Conservation (phyloP, 169 alveolate genomes). For the Plasmodium knowlesi region DNA sequence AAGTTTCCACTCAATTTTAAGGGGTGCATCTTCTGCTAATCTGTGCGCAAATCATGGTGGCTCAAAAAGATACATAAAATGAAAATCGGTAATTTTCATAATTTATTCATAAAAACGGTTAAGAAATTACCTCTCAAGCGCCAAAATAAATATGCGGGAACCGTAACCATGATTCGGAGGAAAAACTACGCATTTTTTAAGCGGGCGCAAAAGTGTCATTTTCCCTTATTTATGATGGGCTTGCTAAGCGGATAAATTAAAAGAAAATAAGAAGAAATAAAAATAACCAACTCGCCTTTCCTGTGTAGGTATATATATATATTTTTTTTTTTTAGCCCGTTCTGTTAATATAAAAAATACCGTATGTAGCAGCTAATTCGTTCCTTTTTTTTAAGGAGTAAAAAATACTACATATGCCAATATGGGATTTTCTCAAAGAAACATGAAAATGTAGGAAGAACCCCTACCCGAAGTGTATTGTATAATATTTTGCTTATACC, state of each 20-base stretch:
- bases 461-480: neutral
- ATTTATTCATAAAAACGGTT: neutral
- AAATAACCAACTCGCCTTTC: neutral
- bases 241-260: neutral
- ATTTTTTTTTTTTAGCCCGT: neutral
- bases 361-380: neutral
- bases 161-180: neutral
- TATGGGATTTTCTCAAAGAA: neutral
- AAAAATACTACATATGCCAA: neutral
- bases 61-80: neutral
- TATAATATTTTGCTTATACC: neutral
- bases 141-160: neutral
- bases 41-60: neutral
- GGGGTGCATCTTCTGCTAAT: neutral
- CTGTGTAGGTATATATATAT: neutral
- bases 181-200: neutral
- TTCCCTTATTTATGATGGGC: neutral
- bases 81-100: neutral
- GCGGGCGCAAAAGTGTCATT: neutral
- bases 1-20: neutral
- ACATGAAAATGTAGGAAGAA: neutral
- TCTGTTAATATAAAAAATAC: neutral
- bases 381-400: neutral
- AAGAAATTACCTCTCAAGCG: neutral
- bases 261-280: neutral